Conservation (phyloP, 2,329 filamentous ascomycete genomes). For the Scortechinia acanthostroma region DNA sequence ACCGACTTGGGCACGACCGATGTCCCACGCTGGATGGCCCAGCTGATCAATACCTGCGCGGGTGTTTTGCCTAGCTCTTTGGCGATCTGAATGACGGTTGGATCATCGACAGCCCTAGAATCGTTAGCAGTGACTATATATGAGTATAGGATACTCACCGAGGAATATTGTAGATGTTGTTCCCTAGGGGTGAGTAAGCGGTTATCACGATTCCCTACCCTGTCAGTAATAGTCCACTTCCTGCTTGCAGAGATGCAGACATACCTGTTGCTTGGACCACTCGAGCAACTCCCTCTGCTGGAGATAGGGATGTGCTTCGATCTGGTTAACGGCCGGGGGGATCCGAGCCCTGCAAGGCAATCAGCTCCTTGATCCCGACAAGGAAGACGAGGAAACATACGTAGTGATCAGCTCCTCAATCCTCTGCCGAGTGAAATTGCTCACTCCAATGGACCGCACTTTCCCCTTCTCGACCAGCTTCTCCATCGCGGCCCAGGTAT, state of each 20-base stretch:
- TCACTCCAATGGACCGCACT: conserved; percentile 30
- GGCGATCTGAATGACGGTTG: conserved; percentile 35
- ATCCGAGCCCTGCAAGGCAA: conserved; percentile 28
- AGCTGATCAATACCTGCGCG: conserved; percentile 34
- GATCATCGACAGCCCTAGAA: conserved; percentile 38
- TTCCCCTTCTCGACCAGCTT: conserved; percentile 18
- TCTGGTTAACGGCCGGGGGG: conserved; percentile 30
- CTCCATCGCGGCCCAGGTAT: conserved; percentile 58
- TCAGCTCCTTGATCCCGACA: conserved; percentile 25
- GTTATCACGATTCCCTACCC: no score
- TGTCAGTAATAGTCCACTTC: no score
- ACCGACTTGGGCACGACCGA: conserved; percentile 35
- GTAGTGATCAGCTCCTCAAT: neutral
- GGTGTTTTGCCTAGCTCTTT: conserved; percentile 27
- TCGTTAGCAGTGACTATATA: no score
- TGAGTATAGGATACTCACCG: conserved; percentile 63
- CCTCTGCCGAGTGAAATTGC: conserved; percentile 30
- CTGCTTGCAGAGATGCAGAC: no score
- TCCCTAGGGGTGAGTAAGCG: conserved; percentile 47
- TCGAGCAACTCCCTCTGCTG: conserved; percentile 38
- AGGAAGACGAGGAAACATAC: no score
- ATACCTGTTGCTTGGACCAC: conserved; percentile 41
- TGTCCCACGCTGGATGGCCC: conserved; percentile 33
- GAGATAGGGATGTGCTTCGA: conserved; percentile 37
- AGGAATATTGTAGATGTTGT: conserved; percentile 61